A percentile compares a stretch with the other conserved stretches of the same genome.
Conservation (phyloP, 2,329 filamentous ascomycete species). For the Curvularia sp. region DNA sequence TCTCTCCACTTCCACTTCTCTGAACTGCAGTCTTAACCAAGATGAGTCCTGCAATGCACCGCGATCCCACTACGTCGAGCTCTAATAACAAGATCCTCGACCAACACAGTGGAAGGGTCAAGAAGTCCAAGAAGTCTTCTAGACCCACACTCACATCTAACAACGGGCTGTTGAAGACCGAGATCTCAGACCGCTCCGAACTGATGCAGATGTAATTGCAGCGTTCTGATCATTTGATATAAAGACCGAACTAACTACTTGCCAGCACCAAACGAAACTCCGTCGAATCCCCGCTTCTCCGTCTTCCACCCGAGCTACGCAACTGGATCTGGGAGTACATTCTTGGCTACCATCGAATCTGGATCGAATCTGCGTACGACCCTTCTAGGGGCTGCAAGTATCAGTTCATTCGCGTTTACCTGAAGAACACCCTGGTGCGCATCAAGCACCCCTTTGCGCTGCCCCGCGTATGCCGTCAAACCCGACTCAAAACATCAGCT, state of each 20-base stretch:
- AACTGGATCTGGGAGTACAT: conserved; percentile 23
- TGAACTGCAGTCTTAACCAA: no score
- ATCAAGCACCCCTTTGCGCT: no score
- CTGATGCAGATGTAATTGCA: conserved; percentile 12
- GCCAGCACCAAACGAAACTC: conserved; percentile 18
- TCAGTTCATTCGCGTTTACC: no score
- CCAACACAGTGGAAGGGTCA: background rate
- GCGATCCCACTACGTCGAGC: background rate
- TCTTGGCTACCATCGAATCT: conserved; percentile 6
- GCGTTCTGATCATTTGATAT: no score
- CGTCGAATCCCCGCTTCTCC: conserved; percentile 19
- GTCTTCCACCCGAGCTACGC: conserved; percentile 23
- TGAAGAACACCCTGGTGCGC: no score
- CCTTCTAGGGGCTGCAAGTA: no score
- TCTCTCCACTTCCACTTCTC: no score
- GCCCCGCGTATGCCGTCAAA: no score
- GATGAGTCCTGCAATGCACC: no score
- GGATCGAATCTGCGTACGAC: no score
- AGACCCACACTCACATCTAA: background rate
- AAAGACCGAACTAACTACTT: background rate
- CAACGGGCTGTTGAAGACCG: background rate
- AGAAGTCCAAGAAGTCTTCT: background rate
- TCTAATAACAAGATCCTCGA: background rate
- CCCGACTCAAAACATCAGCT: no score
- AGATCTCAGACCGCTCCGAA: no score